These are phyloP conservation scores for Xylaria sp. DNA, from an alignment of 2,329 filamentous ascomycete genomes.

Conservation along the genomic window DNA sequence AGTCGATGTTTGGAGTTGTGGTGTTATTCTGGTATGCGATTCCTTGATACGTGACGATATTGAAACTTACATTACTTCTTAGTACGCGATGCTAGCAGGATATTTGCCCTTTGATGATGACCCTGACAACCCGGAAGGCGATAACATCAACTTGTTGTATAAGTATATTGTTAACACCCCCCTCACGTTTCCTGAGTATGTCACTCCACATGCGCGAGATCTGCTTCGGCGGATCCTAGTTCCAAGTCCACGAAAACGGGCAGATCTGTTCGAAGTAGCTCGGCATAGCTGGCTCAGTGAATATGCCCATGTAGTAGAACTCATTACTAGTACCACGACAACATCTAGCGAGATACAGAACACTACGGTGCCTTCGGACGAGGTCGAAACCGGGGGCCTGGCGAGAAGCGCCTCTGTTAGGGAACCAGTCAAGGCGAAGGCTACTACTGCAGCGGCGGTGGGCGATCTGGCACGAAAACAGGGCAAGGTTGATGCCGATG, in stretches of 20 bases:
- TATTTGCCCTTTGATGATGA: conserved; percentile 99
- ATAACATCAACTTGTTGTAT: conserved; percentile 98
- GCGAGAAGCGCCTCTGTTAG: conserved; percentile 92
- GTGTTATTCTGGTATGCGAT: conserved; percentile 87
- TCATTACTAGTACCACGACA: conserved; percentile 96
- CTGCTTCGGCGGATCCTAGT: conserved; percentile 92
- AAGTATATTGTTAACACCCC: conserved; percentile 99
- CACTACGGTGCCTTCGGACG: conserved; percentile 71
- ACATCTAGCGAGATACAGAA: conserved; percentile 86
- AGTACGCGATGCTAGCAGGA: conserved; percentile 99
- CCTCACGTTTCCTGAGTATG: conserved; percentile 97
- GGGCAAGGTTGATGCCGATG: conserved; percentile 76
- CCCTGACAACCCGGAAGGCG: conserved; percentile 95
- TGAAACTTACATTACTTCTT: conserved; percentile 38
- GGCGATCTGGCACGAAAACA: conserved; percentile 78
- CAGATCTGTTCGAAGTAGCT: conserved; percentile 96
- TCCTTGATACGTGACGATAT: conserved; percentile 34
- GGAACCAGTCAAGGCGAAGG: conserved; percentile 79
- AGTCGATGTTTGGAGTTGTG: conserved; percentile 99
- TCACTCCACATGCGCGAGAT: conserved; percentile 94
- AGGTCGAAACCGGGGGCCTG: conserved; percentile 69
- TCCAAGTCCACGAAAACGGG: conserved; percentile 91
- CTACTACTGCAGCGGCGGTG: conserved; percentile 56
- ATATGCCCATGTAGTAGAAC: conserved; percentile 94
- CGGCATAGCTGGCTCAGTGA: conserved; percentile 98